These are phyloP conservation scores for Cymbidium sinense DNA, from an alignment of 106 monocot species.

Conservation along the genomic window DNA sequence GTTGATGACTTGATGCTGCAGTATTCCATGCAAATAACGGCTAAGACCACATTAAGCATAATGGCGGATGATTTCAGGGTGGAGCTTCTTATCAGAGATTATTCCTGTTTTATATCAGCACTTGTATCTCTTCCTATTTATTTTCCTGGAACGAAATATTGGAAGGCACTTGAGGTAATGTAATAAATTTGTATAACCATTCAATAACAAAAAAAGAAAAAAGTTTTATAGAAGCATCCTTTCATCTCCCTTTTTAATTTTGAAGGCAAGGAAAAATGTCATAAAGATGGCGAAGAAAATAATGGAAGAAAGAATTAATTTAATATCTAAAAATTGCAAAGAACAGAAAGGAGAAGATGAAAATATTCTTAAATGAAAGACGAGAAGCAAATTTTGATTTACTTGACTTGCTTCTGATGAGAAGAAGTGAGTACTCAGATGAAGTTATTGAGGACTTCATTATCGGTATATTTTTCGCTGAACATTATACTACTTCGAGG, in stretches of 20 bases:
- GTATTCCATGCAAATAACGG: slow-evolving; percentile 16
- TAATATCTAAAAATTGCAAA: background rate
- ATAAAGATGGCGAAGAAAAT: no score
- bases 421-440: slow-evolving; percentile 9
- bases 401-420: slow-evolving; percentile 10
- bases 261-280: no score
- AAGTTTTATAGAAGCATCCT: no score
- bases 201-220: no score
- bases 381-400: slow-evolving; percentile 12
- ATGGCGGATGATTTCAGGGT: background rate
- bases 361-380: background rate
- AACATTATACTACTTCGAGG: slow-evolving; percentile 20
- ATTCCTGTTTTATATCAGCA: slow-evolving; percentile 4
- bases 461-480: slow-evolving; percentile 13
- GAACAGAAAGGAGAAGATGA: background rate
- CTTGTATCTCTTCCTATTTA: background rate
- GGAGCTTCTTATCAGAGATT: slow-evolving; percentile 11
- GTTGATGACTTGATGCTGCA: slow-evolving; percentile 13
- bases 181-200: no score
- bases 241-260: no score
- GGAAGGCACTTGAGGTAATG: slow-evolving; percentile 17
- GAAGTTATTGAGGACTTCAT: slow-evolving; percentile 15
- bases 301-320: background rate
- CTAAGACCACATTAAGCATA: slow-evolving; percentile 16
- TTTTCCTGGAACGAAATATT: slow-evolving; percentile 19